phyloP scores from a whole-genome alignment of 148 eudicot genomes.

The Chenopodium berlandieri region DNA sequence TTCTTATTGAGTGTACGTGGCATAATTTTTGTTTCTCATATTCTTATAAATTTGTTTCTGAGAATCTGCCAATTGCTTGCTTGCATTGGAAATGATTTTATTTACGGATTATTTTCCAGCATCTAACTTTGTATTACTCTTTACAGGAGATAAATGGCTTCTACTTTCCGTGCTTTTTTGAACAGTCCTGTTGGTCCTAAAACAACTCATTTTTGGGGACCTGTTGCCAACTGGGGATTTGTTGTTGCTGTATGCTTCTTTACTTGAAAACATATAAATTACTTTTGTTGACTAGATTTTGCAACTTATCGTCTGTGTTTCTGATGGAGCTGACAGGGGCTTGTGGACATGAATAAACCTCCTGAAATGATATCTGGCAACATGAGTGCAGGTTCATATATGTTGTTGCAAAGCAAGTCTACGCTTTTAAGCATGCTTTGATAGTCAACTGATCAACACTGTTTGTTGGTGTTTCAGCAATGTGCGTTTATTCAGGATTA shows the following conservation, averaged over 20 bases:
- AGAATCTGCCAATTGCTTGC: neutral
- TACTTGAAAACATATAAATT: neutral
- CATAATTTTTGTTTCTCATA: neutral
- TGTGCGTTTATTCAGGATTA: constrained; percentile 83
- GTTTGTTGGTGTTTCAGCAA: constrained; percentile 48
- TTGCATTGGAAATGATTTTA: neutral
- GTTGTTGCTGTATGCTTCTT: constrained; percentile 56
- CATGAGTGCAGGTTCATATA: constrained; percentile 73
- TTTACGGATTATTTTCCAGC: neutral
- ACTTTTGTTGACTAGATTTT: neutral
- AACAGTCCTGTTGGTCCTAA: constrained; percentile 91
- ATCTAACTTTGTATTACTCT: neutral
- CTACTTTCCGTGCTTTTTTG: constrained; percentile 59
- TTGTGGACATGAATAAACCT: constrained; percentile 89
- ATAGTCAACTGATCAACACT: neutral
- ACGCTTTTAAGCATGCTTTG: neutral
- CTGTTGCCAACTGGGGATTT: constrained; percentile 85
- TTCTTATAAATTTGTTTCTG: neutral
- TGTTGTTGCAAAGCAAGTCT: neutral
- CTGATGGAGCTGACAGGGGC: constrained; percentile 51
- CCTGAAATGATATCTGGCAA: constrained; percentile 93
- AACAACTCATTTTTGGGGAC: constrained; percentile 94
- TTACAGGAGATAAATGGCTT: constrained; percentile 49
- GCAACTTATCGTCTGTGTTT: constrained; percentile 14
- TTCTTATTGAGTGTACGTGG: neutral